Base-by-base conservation (phyloP, 192 early-diverging fungal species). In the Dissophora globulifera region DNA sequence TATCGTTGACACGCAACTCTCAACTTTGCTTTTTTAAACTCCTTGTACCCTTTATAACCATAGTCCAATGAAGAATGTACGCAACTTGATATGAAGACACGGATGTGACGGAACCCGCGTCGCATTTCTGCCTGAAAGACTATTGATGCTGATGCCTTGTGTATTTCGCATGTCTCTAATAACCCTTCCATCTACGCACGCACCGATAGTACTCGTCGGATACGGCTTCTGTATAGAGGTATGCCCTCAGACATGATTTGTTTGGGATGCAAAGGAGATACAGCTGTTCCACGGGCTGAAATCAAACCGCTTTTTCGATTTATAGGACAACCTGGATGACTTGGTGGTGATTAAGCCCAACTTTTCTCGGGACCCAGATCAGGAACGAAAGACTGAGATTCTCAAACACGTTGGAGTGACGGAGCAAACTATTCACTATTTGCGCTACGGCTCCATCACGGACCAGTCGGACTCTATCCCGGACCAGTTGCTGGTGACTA, bases 61-160 rank as follows among this genome's bases (percentile, higher is more conserved):
- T 38, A 84, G 79, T 86, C 88, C 6, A 92, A 92, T 61, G 89
- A 92, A 83, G 90, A 90, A 74, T 78, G 86, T 80, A 81, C 64
- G 84, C 59, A 46, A 45, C 6, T 29, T 38, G 7, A 38, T 38
- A 13, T 38, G n/a, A n/a, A n/a, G n/a, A n/a, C n/a, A n/a, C n/a
- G n/a, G n/a, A n/a, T n/a, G n/a, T n/a, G n/a, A n/a, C n/a, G n/a
- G n/a, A n/a, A n/a, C n/a, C n/a, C n/a, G n/a, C n/a, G n/a, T n/a
- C n/a, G n/a, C n/a, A n/a, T n/a, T n/a, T n/a, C n/a, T n/a, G n/a
- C n/a, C n/a, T n/a, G n/a, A n/a, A n/a, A n/a, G n/a, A n/a, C n/a
- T n/a, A n/a, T n/a, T n/a, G n/a, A n/a, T n/a, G n/a, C n/a, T n/a
- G n/a, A n/a, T n/a, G n/a, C n/a, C n/a, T n/a, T n/a, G n/a, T n/a